These are phyloP conservation scores for Hirsutella thompsonii DNA, from an alignment of 2,329 filamentous ascomycete species.

Conservation along the genomic window DNA sequence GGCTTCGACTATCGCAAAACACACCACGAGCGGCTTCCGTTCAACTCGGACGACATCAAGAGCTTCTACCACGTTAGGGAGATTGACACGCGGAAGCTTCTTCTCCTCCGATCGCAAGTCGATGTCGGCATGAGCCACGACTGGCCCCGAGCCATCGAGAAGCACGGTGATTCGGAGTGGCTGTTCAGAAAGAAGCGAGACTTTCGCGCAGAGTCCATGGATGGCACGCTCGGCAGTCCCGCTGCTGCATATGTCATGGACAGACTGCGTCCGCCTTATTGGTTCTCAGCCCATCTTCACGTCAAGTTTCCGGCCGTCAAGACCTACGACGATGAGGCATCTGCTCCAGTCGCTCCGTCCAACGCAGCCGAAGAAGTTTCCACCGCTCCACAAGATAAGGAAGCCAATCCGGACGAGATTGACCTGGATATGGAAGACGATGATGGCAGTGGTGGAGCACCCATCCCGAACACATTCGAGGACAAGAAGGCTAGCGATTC, in stretches of 20 bases:
- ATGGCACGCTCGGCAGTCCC: slow-evolving; percentile 64
- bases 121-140: slow-evolving; percentile 91
- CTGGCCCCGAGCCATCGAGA: slow-evolving; percentile 80
- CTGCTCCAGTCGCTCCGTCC: background rate
- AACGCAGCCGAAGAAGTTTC: background rate
- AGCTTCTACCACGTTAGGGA: slow-evolving; percentile 86
- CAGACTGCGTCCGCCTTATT: slow-evolving; percentile 66
- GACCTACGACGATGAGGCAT: slow-evolving; percentile 28
- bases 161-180: slow-evolving; percentile 53
- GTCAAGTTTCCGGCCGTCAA: slow-evolving; percentile 69
- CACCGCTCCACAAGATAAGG: slow-evolving; percentile 8
- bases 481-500: background rate
- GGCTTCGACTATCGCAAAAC: slow-evolving; percentile 73
- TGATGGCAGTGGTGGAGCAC: slow-evolving; percentile 3
- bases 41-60: slow-evolving; percentile 61
- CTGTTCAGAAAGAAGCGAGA: slow-evolving; percentile 63
- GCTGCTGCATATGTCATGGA: slow-evolving; percentile 75
- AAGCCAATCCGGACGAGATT: slow-evolving; percentile 54
- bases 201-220: slow-evolving; percentile 63
- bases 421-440: slow-evolving; percentile 47
- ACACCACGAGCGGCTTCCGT: slow-evolving; percentile 79
- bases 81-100: slow-evolving; percentile 77
- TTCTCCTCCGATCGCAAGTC: slow-evolving; percentile 74
- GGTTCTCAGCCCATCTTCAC: slow-evolving; percentile 92
- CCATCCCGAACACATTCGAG: background rate